phyloP scores from a whole-genome alignment of 2,329 filamentous ascomycete genomes.

The Purpureocillium lavendulum region DNA sequence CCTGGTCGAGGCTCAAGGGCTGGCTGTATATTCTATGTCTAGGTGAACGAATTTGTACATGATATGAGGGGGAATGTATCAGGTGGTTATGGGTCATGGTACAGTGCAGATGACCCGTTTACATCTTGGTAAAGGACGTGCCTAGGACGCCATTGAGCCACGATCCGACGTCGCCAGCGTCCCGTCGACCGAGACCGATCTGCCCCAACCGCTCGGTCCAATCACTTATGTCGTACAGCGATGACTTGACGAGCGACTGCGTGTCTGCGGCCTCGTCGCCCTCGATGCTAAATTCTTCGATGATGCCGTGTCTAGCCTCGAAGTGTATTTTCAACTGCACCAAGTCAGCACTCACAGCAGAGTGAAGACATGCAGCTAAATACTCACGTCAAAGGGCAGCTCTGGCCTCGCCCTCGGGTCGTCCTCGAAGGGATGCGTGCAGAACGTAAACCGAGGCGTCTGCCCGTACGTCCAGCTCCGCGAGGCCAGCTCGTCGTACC shows the following conservation, averaged over 20 bases:
- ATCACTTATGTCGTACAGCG: constrained; percentile 14
- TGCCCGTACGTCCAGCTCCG: constrained; percentile 74
- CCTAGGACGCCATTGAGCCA: constrained; percentile 24
- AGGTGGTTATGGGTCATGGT: no score
- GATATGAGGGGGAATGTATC: no score
- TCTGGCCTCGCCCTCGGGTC: constrained; percentile 47
- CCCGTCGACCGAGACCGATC: constrained; percentile 14
- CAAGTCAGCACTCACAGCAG: no score
- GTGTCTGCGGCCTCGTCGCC: constrained; percentile 4
- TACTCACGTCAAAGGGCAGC: constrained; percentile 36
- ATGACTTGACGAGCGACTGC: not conserved
- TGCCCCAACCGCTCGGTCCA: constrained; percentile 15
- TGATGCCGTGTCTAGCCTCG: constrained; percentile 26
- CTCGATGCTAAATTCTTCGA: constrained; percentile 23
- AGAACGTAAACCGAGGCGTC: constrained; percentile 75
- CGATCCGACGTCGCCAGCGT: constrained; percentile 15
- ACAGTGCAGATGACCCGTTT: no score
- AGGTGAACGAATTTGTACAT: no score
- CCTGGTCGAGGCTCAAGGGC: no score
- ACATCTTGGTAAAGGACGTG: constrained; percentile 15
- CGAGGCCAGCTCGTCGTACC: constrained; percentile 36
- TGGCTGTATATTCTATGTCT: no score
- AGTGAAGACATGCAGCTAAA: no score
- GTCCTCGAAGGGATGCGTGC: constrained; percentile 49
- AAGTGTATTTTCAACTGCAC: constrained; percentile 23